Percentiles rank a stretch among this genome's conserved stretches.
phyloP scores from a whole-genome alignment of 2,329 filamentous ascomycete species.

The Aureobasidium sp. region DNA sequence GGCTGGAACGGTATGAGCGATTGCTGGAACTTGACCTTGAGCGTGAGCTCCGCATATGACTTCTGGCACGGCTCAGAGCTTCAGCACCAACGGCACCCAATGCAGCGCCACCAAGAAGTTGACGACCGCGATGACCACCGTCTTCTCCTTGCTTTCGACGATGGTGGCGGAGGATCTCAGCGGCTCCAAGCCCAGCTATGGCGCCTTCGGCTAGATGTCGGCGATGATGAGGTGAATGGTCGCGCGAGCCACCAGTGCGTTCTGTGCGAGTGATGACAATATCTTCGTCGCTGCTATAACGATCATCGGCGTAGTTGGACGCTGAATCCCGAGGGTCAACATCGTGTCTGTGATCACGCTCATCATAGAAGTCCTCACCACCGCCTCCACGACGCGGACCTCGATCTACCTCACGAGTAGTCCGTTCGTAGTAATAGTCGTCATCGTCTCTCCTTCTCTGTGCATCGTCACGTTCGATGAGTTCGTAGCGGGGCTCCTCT shows the following conservation, averaged over 20 bases:
- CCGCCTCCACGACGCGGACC: slow-evolving; percentile 31
- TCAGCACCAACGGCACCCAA: slow-evolving; percentile 56
- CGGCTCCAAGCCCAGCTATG: slow-evolving; percentile 53
- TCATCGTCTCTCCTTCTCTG: slow-evolving; percentile 41
- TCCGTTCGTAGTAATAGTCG: slow-evolving; percentile 56
- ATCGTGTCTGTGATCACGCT: slow-evolving; percentile 38
- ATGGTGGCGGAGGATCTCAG: slow-evolving; percentile 53
- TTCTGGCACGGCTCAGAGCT: slow-evolving; percentile 46
- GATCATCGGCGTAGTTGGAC: slow-evolving; percentile 65
- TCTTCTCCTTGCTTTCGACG: slow-evolving; percentile 50
- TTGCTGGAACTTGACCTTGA: slow-evolving; percentile 19
- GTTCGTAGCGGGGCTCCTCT: slow-evolving; percentile 52
- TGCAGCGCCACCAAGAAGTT: slow-evolving; percentile 53
- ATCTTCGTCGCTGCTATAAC: slow-evolving; percentile 83
- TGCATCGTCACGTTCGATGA: slow-evolving; percentile 47
- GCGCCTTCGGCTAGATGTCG: slow-evolving; percentile 58
- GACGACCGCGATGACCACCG: slow-evolving; percentile 44
- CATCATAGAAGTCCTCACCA: slow-evolving; percentile 26
- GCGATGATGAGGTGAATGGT: slow-evolving; percentile 39
- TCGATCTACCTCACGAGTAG: slow-evolving; percentile 48
- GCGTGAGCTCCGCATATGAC: slow-evolving; percentile 31
- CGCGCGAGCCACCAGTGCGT: slow-evolving; percentile 36
- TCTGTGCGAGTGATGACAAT: slow-evolving; percentile 49
- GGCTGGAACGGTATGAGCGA: slow-evolving; percentile 34
- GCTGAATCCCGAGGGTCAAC: slow-evolving; percentile 47